Evolutionary conservation across 306 rosid genomes (phyloP).

Genomic region (barrel medic (Medicago truncatula)): DNA sequence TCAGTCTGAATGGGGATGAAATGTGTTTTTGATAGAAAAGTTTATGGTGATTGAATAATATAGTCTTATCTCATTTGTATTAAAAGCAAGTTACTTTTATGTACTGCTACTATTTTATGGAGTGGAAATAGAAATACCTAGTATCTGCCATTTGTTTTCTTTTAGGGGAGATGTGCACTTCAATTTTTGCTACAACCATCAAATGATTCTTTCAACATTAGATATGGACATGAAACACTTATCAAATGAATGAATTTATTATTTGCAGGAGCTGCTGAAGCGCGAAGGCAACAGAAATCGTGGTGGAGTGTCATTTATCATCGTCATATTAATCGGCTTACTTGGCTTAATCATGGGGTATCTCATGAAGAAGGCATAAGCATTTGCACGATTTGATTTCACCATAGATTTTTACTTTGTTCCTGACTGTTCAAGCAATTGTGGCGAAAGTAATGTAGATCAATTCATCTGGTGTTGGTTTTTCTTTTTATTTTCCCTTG

Average conservation of each 20-base stretch:
- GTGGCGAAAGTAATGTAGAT: conserved; percentile 54
- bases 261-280: conserved; percentile 81
- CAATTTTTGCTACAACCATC: conserved; percentile 20
- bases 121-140: not conserved
- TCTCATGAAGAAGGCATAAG: conserved; percentile 70
- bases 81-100: conserved; percentile 2
- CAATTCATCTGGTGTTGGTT: conserved; percentile 45
- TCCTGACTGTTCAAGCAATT: conserved; percentile 55
- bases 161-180: not conserved
- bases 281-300: conserved; percentile 64
- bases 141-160: conserved; percentile 17
- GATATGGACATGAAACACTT: conserved; percentile 23
- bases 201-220: conserved; percentile 29
- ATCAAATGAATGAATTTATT: conserved; percentile 24
- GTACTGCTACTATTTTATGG: too few relatives aligned
- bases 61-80: conserved; percentile 21
- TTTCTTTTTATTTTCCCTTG: conserved; percentile 42
- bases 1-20: not conserved
- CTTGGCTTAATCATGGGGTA: conserved; percentile 79
- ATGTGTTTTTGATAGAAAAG: conserved; percentile 9
- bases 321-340: conserved; percentile 67
- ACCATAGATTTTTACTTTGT: conserved; percentile 43
- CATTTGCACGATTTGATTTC: conserved; percentile 28
- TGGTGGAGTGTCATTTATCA: conserved; percentile 69
- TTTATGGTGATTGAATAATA: not conserved